Evolutionary conservation across 116 monocot species (phyloP), one percentile per base, ranked within the genome.

Genomic region (Cymodocea nodosa): DNA sequence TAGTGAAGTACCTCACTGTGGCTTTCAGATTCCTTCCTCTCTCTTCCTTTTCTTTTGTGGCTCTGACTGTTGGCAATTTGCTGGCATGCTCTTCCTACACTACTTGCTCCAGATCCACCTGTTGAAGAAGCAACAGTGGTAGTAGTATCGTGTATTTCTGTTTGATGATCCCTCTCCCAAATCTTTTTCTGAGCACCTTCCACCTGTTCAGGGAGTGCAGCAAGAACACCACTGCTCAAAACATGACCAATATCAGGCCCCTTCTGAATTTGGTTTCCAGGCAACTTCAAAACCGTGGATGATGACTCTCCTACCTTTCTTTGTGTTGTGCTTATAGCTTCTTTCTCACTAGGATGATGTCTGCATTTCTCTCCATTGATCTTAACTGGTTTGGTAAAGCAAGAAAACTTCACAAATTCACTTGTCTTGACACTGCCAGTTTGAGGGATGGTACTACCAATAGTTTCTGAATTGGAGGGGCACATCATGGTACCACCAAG

Each of bases 1-100:
- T 30, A 30, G 30, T 30, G 3, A 30, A 30, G 30, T 30, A 93
- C 95, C 97, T 97, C 91, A 48, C 85, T 87, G 3, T 69, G 81
- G 62, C 74, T 78, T 65, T 87, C 83, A 3, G 71, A 79, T 56
- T 87, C 95, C 11, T 81, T 83, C 23, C 22, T 66, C 55, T 81
- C 77, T 62, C 78, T 83, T 13, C 62, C 78, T 72, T 73, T 73
- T 23, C 73, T 53, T 50, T 73, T 73, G 24, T 71, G 63, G 16
- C 37, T 49, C 20, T 25, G 68, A 30, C 64, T 72, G 52, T 60
- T 68, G 40, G 74, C 62, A 6, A 62, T 68, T 36, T 54, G 72
- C 56, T 65, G 77, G 5, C 67, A 61, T 19, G 19, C 73, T 30
- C 63, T 62, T 70, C 74, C 78, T 23, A 76, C 79, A 20, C 69